These are phyloP conservation scores for Suhomyces wounanorum DNA, from an alignment of 1,139 yeast genomes.

Conservation along the genomic window DNA sequence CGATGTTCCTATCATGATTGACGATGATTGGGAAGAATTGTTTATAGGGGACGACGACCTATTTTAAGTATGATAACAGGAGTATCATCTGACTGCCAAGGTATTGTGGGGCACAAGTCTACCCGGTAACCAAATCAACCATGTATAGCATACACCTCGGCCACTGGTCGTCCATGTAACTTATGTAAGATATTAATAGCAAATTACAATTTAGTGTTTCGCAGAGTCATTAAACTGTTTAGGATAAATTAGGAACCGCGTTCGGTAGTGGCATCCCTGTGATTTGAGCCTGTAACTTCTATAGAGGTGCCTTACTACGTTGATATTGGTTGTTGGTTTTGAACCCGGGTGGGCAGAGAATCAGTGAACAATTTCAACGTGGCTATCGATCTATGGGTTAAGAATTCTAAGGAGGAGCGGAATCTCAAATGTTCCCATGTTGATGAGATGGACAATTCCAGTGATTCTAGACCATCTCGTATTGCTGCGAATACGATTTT, in stretches of 20 bases:
- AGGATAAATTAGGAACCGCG: background rate
- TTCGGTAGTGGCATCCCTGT: background rate
- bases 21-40: conserved; percentile 8
- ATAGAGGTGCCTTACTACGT: background rate
- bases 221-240: background rate
- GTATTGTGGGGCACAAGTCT: background rate
- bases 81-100: background rate
- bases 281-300: background rate
- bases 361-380: background rate
- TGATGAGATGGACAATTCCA: background rate
- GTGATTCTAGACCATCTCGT: background rate
- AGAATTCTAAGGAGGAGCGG: background rate
- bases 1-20: background rate
- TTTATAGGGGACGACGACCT: conserved; percentile 10
- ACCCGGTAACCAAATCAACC: background rate
- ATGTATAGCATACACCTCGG: background rate
- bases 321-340: background rate
- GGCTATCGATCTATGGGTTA: background rate
- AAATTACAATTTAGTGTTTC: background rate
- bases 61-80: background rate
- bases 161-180: conserved; percentile 3
- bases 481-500: background rate
- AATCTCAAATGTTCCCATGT: too few species aligned
- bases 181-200: conserved; percentile 1
- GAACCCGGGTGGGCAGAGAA: background rate